Conservation (phyloP, 2,329 filamentous ascomycete species). For the Botryotinia narcissicola region DNA sequence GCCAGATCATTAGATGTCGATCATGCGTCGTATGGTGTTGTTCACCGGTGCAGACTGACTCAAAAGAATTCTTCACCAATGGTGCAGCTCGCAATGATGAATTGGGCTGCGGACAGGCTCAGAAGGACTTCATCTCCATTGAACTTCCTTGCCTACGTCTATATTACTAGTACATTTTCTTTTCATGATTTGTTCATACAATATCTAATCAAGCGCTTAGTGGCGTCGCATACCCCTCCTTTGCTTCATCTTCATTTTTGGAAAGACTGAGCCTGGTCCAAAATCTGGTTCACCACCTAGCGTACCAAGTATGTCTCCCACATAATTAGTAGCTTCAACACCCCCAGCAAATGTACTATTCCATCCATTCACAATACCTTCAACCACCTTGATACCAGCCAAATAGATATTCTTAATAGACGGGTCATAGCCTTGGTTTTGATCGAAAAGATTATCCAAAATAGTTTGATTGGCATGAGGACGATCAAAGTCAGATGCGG, state of each 20-base stretch:
- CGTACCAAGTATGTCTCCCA: slow-evolving; percentile 69
- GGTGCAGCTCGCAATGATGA: background rate
- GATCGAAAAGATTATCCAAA: slow-evolving; percentile 52
- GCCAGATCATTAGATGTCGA: background rate
- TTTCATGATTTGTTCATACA: background rate
- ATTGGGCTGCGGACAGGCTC: background rate
- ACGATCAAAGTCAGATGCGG: slow-evolving; percentile 68
- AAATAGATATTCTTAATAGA: slow-evolving; percentile 63
- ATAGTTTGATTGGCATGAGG: slow-evolving; percentile 56
- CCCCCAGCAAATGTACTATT: slow-evolving; percentile 55
- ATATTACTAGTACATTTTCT: background rate
- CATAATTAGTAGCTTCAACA: slow-evolving; percentile 58
- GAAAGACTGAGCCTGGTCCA: slow-evolving; percentile 7
- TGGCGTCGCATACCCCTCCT: background rate
- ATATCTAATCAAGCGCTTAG: background rate
- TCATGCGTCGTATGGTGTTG: background rate
- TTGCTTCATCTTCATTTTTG: slow-evolving; percentile 12
- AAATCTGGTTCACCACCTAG: slow-evolving; percentile 49
- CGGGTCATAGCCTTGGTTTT: slow-evolving; percentile 51
- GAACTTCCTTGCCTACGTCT: background rate
- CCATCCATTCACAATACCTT: slow-evolving; percentile 60
- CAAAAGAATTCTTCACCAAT: accelerated
- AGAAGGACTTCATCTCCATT: background rate
- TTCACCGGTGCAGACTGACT: background rate
- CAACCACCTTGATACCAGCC: slow-evolving; percentile 62